phyloP scores from a whole-genome alignment of 2,329 filamentous ascomycete species.

The Sarocladium kiliense region DNA sequence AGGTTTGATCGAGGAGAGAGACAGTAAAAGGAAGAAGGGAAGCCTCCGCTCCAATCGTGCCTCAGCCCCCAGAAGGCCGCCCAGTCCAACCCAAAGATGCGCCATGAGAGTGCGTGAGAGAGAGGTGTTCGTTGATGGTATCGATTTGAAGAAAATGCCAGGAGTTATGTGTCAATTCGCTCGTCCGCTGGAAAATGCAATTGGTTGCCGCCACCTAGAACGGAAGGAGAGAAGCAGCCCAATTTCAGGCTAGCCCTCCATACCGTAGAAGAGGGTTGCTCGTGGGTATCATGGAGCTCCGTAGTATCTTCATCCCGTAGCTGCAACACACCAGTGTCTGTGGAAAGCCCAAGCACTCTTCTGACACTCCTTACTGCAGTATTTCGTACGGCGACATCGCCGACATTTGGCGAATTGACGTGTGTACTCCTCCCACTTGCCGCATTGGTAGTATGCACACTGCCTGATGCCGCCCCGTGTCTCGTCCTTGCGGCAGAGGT shows the following conservation, averaged over 20 bases:
- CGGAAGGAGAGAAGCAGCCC: background rate
- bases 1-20: too few relatives aligned
- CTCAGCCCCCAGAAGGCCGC: background rate
- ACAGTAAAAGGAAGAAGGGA: background rate
- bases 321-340: constrained; percentile 91
- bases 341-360: constrained; percentile 99
- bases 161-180: background rate
- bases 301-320: constrained; percentile 29
- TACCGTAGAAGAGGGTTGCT: background rate
- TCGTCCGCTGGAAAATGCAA: constrained; percentile 7
- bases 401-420: constrained; percentile 98
- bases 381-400: constrained; percentile 92
- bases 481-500: constrained; percentile 96
- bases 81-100: background rate
- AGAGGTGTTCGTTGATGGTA: background rate
- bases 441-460: constrained; percentile 96
- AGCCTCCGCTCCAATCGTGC: background rate
- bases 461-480: constrained; percentile 89
- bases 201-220: background rate
- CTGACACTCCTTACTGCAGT: constrained; percentile 99
- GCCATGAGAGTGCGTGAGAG: background rate
- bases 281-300: constrained; percentile 4
- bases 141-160: constrained; percentile 6
- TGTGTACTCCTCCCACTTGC: constrained; percentile 96
- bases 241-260: constrained; percentile 14